Evolutionary conservation across 1,284 basidiomycete species (phyloP).

Genomic region (Cryptococcus jaspeensis): DNA sequence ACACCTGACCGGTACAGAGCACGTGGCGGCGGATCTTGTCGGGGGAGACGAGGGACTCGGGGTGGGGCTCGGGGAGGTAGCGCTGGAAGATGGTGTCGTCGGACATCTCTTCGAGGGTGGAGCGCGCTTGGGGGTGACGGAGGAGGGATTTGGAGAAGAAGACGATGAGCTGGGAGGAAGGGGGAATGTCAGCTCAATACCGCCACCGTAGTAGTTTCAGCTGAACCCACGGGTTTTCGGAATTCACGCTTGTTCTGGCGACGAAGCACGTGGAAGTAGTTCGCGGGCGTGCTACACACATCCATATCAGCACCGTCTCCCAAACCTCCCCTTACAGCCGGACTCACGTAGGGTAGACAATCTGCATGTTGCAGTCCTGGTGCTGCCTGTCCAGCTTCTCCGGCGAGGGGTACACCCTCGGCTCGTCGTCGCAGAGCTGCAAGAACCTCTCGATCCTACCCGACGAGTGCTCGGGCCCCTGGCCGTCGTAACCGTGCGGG

Average conservation of each 20-base stretch:
- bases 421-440: conserved; percentile 97
- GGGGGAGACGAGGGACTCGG: conserved; percentile 67
- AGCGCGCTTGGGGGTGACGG: conserved; percentile 88
- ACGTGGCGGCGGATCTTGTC: conserved; percentile 91
- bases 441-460: conserved; percentile 95
- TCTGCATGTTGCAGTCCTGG: conserved; percentile 99
- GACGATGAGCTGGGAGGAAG: conserved; percentile 64
- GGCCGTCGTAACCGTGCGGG: conserved; percentile 97
- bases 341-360: conserved; percentile 87
- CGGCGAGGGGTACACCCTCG: conserved; percentile 80
- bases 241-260: conserved; percentile 94
- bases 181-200: neutral
- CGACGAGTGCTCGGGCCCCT: conserved; percentile 98
- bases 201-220: neutral
- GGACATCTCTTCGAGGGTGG: conserved; percentile 80
- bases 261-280: conserved; percentile 94
- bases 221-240: conserved; percentile 74
- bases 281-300: conserved; percentile 70
- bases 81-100: conserved; percentile 89
- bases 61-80: conserved; percentile 82
- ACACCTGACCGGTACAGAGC: conserved; percentile 89
- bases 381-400: conserved; percentile 93
- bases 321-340: neutral
- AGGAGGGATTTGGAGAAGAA: conserved; percentile 97
- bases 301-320: conserved; percentile 17